Evolutionary conservation across 169 alveolate genomes (phyloP).

Genomic region (Besnoitia besnoiti): DNA sequence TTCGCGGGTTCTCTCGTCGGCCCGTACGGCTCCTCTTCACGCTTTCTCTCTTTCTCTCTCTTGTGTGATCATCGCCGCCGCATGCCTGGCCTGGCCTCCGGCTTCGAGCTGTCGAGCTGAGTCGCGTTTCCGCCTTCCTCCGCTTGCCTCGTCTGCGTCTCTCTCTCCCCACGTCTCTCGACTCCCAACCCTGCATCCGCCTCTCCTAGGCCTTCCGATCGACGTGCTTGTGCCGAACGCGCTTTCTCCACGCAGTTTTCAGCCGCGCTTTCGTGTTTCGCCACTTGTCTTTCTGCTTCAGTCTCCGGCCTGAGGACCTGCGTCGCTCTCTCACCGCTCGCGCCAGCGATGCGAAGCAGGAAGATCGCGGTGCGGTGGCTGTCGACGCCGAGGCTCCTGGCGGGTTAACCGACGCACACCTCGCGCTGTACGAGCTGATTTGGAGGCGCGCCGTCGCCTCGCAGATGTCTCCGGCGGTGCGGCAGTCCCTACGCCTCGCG

Average conservation of each 20-base stretch:
- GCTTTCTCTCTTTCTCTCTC: too few species aligned
- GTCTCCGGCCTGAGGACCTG: neutral
- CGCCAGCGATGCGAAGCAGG: neutral
- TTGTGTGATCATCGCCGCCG: too few species aligned
- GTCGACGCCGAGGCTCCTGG: neutral
- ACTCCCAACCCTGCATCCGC: neutral
- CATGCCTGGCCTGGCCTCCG: too few species aligned
- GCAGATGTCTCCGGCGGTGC: neutral
- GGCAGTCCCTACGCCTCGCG: neutral
- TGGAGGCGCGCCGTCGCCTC: neutral
- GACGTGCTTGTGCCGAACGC: neutral
- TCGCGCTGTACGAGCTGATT: neutral
- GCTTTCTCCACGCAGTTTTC: neutral
- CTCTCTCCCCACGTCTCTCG: neutral
- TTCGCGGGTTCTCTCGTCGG: neutral
- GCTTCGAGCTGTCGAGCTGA: neutral
- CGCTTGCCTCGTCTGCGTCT: neutral
- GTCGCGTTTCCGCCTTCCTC: neutral
- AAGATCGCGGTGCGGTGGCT: neutral
- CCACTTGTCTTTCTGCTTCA: neutral
- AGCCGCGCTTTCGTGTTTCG: neutral
- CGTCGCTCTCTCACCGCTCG: neutral
- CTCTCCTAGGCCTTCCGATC: neutral
- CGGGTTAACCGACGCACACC: neutral
- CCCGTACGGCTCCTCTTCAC: too few species aligned